A percentile compares a stretch with the other conserved stretches of the same genome.
These are phyloP conservation scores for Reutealis trisperma DNA, from an alignment of 345 rosid genomes.

Conservation along the genomic window DNA sequence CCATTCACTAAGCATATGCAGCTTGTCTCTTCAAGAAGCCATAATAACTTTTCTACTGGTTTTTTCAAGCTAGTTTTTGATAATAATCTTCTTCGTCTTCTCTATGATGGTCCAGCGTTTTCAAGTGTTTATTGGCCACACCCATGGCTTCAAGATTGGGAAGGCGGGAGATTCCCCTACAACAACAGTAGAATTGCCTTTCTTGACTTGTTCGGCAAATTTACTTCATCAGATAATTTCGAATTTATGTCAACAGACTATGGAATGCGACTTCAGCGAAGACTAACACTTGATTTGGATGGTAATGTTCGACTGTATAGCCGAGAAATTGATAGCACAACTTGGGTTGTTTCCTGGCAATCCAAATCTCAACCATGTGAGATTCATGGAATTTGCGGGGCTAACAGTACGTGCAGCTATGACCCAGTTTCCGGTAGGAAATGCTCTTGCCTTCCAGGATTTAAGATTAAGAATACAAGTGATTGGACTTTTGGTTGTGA, in stretches of 20 bases:
- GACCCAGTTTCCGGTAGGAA: conserved; percentile 17
- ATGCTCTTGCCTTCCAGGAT: conserved; percentile 40
- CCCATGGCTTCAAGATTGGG: not conserved
- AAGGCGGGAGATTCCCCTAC: conserved; percentile 3
- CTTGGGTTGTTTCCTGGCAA: conserved; percentile 41
- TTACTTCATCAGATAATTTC: conserved; percentile 28
- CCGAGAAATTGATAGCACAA: not conserved
- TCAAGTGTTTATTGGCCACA: conserved; percentile 39
- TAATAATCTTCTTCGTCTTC: conserved; percentile 30
- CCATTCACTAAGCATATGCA: conserved; percentile 14
- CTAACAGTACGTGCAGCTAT: conserved; percentile 35
- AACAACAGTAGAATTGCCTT: conserved; percentile 33
- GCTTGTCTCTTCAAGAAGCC: conserved; percentile 37
- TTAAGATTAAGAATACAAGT: conserved; percentile 4
- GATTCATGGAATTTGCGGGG: conserved; percentile 40
- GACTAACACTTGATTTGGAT: conserved; percentile 41
- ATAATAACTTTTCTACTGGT: conserved; percentile 28
- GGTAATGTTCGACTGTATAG: conserved; percentile 42
- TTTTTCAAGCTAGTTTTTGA: conserved; percentile 28
- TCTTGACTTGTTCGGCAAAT: conserved; percentile 24
- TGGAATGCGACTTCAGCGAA: conserved; percentile 20
- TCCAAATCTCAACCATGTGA: conserved; percentile 13
- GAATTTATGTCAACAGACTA: conserved; percentile 24
- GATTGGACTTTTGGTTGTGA: conserved; percentile 43
- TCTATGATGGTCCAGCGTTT: conserved; percentile 21